These are phyloP conservation scores for Meredithiella fracta DNA, from an alignment of 2,329 filamentous ascomycete genomes.

Conservation along the genomic window DNA sequence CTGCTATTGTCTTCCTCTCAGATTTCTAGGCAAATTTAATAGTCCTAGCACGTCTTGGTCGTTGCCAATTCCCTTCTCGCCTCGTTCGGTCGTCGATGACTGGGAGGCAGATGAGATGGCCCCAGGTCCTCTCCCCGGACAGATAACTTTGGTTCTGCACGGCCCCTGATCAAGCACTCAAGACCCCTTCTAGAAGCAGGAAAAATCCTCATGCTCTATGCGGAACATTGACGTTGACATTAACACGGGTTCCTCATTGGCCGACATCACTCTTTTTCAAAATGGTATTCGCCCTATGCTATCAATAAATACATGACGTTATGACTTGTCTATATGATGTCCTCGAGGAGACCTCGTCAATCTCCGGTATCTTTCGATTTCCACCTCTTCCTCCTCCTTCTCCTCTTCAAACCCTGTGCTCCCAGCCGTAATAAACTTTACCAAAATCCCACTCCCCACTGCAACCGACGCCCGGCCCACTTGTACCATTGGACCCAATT, in stretches of 20 bases:
- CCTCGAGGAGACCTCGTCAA: neutral
- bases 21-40: neutral
- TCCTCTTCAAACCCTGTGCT: constrained; percentile 42
- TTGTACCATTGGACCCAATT: constrained; percentile 45
- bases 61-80: too few relatives aligned
- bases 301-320: neutral
- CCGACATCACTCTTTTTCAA: too few relatives aligned
- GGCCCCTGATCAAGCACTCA: neutral
- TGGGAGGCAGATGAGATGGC: too few relatives aligned
- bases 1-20: neutral
- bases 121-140: neutral
- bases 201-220: neutral
- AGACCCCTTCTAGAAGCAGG: neutral
- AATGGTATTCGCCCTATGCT: too few relatives aligned
- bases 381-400: neutral
- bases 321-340: neutral
- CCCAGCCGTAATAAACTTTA: constrained; percentile 55
- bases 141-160: neutral
- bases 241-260: too few relatives aligned
- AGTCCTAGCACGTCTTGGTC: too few relatives aligned
- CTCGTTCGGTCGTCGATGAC: too few relatives aligned
- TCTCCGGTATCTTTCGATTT: neutral
- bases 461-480: constrained; percentile 50
- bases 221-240: neutral
- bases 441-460: constrained; percentile 53